Evolutionary conservation across 768 basidiomycete genomes (phyloP), one percentile per base, ranked within the genome.

Genomic region (Lactarius pseudohatsudake): DNA sequence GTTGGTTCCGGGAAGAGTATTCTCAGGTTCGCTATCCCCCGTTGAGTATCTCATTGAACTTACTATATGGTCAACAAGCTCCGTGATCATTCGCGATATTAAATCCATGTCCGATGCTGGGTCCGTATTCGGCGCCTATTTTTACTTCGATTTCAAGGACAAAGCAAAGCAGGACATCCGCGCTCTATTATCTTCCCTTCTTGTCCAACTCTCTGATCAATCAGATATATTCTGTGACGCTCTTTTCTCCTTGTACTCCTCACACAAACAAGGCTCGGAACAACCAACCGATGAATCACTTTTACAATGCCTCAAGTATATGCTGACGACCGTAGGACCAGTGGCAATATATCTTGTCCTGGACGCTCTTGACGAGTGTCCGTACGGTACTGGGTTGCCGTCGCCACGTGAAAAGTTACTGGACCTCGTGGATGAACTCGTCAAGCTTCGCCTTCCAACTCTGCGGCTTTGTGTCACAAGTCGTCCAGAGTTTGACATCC

Each of bases 291-390:
- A 50, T 11, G 22, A 26, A 1, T 50, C 47, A 2, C 47, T 50
- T 22, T 10, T 4, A 11, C 47, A 5, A 11, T 50, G 47, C 22
- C 47, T 50, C 47, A 50, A 26, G 47, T 1, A 50, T 26, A 50
- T 50, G 47, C 47, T 50, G 0, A 2, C 22, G 11, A 50, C 4
- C 22, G 13, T 1, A 2, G 45, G 47, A 11, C 4, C 4, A 50
- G n/a, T 26, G 4, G 22, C 47, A 9, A 26, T 50, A 11, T 50
- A 22, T 6, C 22, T 57, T 11, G 20, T 40, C n/a, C 1, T 43
- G 20, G 58, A 59, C 6, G 58, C 58, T 40, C 58, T 59, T 1
- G 58, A 59, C n/a, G 58, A 59, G 28, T 59, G 58, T 26, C 58
- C 58, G 1, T 4, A 50, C 1, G 47, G 5, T 26, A 13, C 22